phyloP scores from a whole-genome alignment of 306 rosid genomes.

The Pyrus bretschneideri region DNA sequence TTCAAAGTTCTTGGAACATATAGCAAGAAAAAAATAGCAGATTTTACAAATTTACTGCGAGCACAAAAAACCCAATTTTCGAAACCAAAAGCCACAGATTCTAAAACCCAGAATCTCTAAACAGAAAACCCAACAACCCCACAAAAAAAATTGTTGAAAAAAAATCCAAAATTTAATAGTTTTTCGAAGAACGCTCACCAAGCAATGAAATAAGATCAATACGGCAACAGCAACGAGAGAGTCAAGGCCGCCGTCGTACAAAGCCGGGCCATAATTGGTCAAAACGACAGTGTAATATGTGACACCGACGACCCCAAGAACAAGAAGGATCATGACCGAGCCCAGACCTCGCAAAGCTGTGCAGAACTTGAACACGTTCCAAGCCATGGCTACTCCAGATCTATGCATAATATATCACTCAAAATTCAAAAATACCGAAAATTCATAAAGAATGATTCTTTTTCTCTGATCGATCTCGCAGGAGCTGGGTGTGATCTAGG shows the following conservation, averaged over 20 bases:
- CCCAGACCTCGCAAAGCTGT: constrained; percentile 94
- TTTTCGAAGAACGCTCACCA: constrained; percentile 54
- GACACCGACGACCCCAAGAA: constrained; percentile 95
- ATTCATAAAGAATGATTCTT: not conserved
- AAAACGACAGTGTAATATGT: constrained; percentile 94
- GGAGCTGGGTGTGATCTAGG: constrained; percentile 3
- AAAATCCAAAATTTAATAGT: not conserved
- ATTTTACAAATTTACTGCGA: not conserved
- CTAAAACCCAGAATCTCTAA: constrained; percentile 1
- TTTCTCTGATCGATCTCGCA: not conserved
- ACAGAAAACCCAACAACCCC: not conserved
- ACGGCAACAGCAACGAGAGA: constrained; percentile 52
- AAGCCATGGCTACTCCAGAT: constrained; percentile 97
- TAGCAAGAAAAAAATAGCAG: not conserved
- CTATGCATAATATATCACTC: constrained; percentile 58
- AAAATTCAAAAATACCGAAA: constrained; percentile 1
- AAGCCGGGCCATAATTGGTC: constrained; percentile 82
- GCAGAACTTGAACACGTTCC: constrained; percentile 99
- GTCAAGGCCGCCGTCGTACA: constrained; percentile 64
- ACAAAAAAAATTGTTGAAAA: not conserved
- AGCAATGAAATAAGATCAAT: constrained; percentile 78
- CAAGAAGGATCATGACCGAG: constrained; percentile 92
- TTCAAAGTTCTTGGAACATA: not conserved
- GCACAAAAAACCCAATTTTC: not conserved
- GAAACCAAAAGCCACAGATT: not conserved